Percentiles rank a stretch among this genome's conserved stretches.
Evolutionary conservation across 495 filamentous ascomycete genomes (phyloP).

Genomic region (Hypoxylon cercidicola): DNA sequence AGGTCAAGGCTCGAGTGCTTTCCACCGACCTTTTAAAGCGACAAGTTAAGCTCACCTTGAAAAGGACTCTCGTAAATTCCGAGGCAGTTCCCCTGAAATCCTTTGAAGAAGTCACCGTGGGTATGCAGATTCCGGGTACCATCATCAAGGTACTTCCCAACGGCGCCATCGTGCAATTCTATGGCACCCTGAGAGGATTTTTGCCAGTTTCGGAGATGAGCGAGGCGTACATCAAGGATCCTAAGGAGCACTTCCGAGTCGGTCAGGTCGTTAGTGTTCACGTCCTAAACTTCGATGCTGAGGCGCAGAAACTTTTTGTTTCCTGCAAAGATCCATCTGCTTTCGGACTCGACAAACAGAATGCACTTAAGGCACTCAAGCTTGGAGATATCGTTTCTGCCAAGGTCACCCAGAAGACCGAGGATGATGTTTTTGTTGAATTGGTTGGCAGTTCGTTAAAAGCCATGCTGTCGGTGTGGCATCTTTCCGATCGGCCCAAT

Average conservation of each 20-base stretch:
- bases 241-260: conserved; percentile 83
- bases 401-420: conserved; percentile 84
- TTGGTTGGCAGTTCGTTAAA: conserved; percentile 75
- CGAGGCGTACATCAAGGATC: conserved; percentile 91
- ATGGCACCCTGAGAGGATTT: conserved; percentile 81
- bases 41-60: conserved; percentile 87
- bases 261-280: conserved; percentile 93
- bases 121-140: conserved; percentile 82
- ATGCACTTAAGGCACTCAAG: conserved; percentile 74
- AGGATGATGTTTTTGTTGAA: conserved; percentile 80
- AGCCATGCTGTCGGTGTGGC: conserved; percentile 76
- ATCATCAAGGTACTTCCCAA: conserved; percentile 78
- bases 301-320: conserved; percentile 77
- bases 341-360: conserved; percentile 78
- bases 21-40: conserved; percentile 80
- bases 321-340: conserved; percentile 90
- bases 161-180: conserved; percentile 94
- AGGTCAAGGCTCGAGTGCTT: conserved; percentile 84
- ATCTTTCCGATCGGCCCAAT: conserved; percentile 81
- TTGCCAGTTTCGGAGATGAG: conserved; percentile 97
- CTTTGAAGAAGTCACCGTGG: conserved; percentile 74
- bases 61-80: conserved; percentile 92
- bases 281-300: conserved; percentile 78
- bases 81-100: conserved; percentile 78
- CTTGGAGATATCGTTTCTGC: conserved; percentile 78